phyloP scores from a whole-genome alignment of 106 monocot genomes.

The Dendrobium officinale region DNA sequence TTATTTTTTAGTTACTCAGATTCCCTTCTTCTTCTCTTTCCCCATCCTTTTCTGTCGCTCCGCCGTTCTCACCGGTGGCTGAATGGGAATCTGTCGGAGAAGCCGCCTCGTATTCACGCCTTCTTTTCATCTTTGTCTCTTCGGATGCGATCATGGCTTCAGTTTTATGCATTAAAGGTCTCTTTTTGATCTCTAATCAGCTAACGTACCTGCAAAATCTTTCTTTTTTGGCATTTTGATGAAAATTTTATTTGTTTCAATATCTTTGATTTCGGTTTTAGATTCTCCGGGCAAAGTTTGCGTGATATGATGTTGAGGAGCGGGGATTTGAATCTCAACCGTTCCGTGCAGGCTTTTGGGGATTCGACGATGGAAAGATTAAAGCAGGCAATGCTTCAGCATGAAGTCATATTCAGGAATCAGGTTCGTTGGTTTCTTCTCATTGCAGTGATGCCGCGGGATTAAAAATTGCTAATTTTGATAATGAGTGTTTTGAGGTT shows the following conservation, averaged over 20 bases:
- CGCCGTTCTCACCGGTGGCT: background rate
- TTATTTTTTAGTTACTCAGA: background rate
- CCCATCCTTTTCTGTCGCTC: constrained; percentile 1
- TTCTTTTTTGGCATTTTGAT: background rate
- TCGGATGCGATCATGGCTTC: background rate
- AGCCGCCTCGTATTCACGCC: background rate
- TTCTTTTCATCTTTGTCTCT: background rate
- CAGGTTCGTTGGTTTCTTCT: constrained; percentile 30
- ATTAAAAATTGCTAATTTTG: background rate
- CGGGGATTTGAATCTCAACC: constrained; percentile 29
- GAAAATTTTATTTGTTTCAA: background rate
- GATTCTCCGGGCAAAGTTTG: background rate
- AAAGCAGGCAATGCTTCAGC: constrained; percentile 51
- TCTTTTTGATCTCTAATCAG: background rate
- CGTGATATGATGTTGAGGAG: constrained; percentile 11
- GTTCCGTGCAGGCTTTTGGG: constrained; percentile 8
- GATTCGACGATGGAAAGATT: constrained; percentile 34
- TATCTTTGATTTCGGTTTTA: background rate
- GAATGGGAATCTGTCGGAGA: background rate
- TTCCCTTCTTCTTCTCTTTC: constrained; percentile 3
- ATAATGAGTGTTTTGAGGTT: background rate
- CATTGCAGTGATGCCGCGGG: background rate
- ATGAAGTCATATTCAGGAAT: constrained; percentile 42
- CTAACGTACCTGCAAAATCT: background rate
- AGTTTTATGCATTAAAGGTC: background rate